Base-by-base conservation (phyloP, 805 yeast species). In the Groenewaldozyma salmanticensis region DNA sequence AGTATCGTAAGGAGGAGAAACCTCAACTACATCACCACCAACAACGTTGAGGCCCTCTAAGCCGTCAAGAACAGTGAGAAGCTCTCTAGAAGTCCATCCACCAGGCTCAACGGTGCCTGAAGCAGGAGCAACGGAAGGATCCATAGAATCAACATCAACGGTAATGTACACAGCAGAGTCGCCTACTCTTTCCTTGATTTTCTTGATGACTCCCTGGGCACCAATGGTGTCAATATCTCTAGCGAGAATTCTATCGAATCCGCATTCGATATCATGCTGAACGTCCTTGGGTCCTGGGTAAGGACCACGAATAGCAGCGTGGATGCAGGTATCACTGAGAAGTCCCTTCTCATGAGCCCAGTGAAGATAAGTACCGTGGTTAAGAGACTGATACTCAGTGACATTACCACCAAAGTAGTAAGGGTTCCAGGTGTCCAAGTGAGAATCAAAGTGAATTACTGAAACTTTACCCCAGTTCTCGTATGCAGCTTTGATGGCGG, bases 11-110 rank as follows among this genome's bases (percentile, higher is more conserved):
- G 83, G 75, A 2, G 84, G 83, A 31, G 77, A 60, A 4, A 79
- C 83, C 57, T 81, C 88, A 3, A 81, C 88, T 22, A 81, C 68
- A 51, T 81, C 90, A 11, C 80, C 84, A 21, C 88, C 88, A 3
- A 81, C 75, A 34, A 81, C 47, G 43, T 77, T 67, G 42, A 81
- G 57, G 1, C 77, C 77, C 35, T 74, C 77, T 15, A 81, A 58
- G 1, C 73, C 75, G 43, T 81, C 80, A 33, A 81, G 51, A 21
- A 81, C 59, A 4, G 70, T 60, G 46, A 79, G 67, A 24, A 81
- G 62, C 54, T 71, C 77, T 37, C 77, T 57, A 2, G 67, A 55
- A 5, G 73, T 64, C 66, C 68, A 71, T 24, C 78, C 78, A 35
- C 76, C 77, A 7, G 66, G 63, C 50, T 71, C 77, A 60, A 67